A percentile compares a stretch with the other conserved stretches of the same genome.
These are phyloP conservation scores for Ceratocystis lukuohia DNA, from an alignment of 2,329 filamentous ascomycete species.

Conservation along the genomic window DNA sequence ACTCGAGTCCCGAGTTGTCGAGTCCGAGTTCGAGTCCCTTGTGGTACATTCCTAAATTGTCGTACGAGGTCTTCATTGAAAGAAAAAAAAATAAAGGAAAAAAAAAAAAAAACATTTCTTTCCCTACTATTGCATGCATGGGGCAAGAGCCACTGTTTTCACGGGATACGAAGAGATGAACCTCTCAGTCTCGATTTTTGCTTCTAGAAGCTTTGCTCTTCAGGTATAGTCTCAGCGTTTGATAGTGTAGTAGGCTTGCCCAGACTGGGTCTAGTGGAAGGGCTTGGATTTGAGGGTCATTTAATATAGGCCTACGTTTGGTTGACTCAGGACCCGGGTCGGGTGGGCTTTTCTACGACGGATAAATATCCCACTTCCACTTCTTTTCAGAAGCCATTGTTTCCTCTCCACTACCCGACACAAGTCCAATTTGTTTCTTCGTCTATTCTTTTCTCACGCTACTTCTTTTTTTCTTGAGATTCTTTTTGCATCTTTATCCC, in stretches of 20 bases:
- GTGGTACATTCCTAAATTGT: slow-evolving; percentile 11
- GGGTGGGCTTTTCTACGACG: background rate
- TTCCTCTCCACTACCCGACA: background rate
- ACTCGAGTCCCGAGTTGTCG: background rate
- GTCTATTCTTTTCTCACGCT: background rate
- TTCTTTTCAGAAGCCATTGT: background rate
- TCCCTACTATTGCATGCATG: no score
- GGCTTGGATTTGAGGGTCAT: background rate
- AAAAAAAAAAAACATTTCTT: no score
- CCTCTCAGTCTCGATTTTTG: background rate
- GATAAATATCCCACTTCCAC: slow-evolving; percentile 3
- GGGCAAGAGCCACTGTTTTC: background rate
- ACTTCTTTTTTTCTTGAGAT: background rate
- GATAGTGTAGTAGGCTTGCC: slow-evolving; percentile 6
- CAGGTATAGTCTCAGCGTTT: background rate
- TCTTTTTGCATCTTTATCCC: background rate
- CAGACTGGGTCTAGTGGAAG: slow-evolving; percentile 12
- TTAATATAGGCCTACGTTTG: slow-evolving; percentile 7
- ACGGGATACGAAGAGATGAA: background rate
- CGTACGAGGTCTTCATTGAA: no score
- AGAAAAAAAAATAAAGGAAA: no score
- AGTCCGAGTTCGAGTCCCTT: background rate
- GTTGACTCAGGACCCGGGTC: slow-evolving; percentile 2
- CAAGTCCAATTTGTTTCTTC: background rate
- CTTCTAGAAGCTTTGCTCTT: slow-evolving; percentile 3